Percentiles rank a stretch among this genome's conserved stretches.
Evolutionary conservation across 1,284 basidiomycete genomes (phyloP).

Genomic region (Anthracocystis panici-leucophaei): DNA sequence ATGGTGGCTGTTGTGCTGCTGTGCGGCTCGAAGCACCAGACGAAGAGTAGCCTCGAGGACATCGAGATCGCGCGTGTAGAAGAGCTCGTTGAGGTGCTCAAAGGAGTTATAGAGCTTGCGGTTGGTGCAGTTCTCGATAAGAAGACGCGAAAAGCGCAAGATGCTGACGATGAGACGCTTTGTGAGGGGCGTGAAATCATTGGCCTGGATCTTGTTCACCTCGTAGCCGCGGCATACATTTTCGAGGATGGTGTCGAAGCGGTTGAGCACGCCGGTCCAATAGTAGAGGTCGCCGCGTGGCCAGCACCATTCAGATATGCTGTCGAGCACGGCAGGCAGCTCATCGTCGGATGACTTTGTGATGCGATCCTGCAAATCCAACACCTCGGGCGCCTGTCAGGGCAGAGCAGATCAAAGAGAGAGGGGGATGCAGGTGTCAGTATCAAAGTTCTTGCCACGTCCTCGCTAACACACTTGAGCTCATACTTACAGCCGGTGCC

Average conservation of each 20-base stretch:
- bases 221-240: slow-evolving; percentile 82
- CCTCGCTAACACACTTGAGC: background rate
- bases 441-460: too few relatives aligned
- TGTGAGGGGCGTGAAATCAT: slow-evolving; percentile 80
- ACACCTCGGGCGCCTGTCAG: slow-evolving; percentile 54
- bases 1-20: slow-evolving; percentile 81
- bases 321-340: slow-evolving; percentile 59
- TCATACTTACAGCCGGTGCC: slow-evolving; percentile 58
- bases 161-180: slow-evolving; percentile 84
- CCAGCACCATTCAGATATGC: slow-evolving; percentile 81
- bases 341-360: slow-evolving; percentile 58
- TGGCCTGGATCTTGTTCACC: slow-evolving; percentile 73
- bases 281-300: slow-evolving; percentile 95
- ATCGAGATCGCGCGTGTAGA: slow-evolving; percentile 89
- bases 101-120: slow-evolving; percentile 96
- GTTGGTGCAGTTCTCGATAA: slow-evolving; percentile 98
- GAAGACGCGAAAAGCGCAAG: slow-evolving; percentile 85
- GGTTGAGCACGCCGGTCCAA: slow-evolving; percentile 95
- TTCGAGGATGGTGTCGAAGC: slow-evolving; percentile 90
- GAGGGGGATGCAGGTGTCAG: background rate
- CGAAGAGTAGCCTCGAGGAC: slow-evolving; percentile 86
- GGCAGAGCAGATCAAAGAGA: background rate
- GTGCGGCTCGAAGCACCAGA: slow-evolving; percentile 88
- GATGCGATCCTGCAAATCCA: slow-evolving; percentile 56
- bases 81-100: slow-evolving; percentile 91